These are phyloP conservation scores for Micractinium sp. DNA, from an alignment of 139 green algal genomes.

Conservation along the genomic window DNA sequence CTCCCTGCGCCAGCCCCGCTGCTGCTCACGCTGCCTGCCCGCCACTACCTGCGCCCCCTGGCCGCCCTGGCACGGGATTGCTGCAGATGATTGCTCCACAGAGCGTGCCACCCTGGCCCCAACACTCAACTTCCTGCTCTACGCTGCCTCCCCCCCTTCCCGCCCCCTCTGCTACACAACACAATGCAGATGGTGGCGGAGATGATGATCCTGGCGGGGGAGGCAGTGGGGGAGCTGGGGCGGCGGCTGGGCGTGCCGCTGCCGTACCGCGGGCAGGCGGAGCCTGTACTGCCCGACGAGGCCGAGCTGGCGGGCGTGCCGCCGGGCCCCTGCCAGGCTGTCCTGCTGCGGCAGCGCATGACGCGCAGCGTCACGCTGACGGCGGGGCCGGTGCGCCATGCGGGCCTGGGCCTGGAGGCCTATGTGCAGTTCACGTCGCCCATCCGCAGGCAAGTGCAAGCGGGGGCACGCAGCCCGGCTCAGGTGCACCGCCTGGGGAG, in stretches of 20 bases:
- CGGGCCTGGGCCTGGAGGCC: constrained; percentile 70
- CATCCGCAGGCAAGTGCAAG: constrained; percentile 63
- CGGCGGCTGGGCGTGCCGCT: constrained; percentile 62
- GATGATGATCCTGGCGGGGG: constrained; percentile 91
- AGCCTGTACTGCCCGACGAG: constrained; percentile 36
- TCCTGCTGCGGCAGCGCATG: constrained; percentile 74
- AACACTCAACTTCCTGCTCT: no score
- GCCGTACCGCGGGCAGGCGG: constrained; percentile 75
- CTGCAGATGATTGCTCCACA: no score
- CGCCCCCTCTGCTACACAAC: background rate
- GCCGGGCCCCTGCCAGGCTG: constrained; percentile 61
- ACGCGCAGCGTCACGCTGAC: constrained; percentile 57
- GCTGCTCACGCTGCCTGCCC: no score
- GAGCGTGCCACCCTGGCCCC: no score
- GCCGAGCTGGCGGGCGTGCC: constrained; percentile 65
- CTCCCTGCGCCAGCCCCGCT: no score
- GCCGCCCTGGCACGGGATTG: no score
- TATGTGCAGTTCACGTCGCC: constrained; percentile 87
- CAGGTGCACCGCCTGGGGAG: no score
- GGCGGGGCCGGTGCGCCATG: constrained; percentile 55
- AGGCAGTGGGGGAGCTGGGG: constrained; percentile 64
- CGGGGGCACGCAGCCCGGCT: no score
- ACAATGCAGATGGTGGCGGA: constrained; percentile 70
- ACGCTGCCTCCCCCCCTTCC: background rate
- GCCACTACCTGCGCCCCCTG: no score